Base-by-base conservation (phyloP, 2,329 filamentous ascomycete species). In the Coniosporium uncinatum region DNA sequence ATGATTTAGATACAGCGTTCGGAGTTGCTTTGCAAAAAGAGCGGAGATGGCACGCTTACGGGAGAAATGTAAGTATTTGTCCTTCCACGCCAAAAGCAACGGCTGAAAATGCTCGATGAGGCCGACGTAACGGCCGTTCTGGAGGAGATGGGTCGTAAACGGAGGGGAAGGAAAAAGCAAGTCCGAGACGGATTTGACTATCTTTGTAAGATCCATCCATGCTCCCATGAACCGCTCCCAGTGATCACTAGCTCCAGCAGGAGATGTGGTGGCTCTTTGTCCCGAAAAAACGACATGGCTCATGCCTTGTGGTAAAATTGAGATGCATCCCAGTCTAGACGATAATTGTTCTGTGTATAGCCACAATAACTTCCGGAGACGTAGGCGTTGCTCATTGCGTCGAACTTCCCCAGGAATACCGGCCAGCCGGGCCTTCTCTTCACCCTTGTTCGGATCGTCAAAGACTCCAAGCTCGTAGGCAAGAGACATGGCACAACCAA, bases 401-500 rank as follows among this genome's bases (percentile, higher is more conserved):
- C 87, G 79, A 22, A 88, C 81, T 52, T 90, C 90, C 0, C 76
- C 73, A 51, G 86, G 82, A 44, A 94, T 85, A n/a, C n/a, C n/a
- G 44, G 89, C 82, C 5, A 63, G 47, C 21, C 51, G 47, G 51
- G 43, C 42, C n/a, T 29, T 6, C 33, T 16, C 6, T 35, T 17
- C 14, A 11, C 18, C 14, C 8, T 35, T 35, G 14, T 35, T 61
- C 39, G 63, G 52, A 44, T 90, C 81, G 51, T 97, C 93, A 52
- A 97, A 98, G 2, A 98, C 88, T 11, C 93, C 93, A 22, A 98
- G 79, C 61, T 98, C 93, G 51, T 95, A 95, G 0, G 87, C 88
- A 29, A 97, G 71, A 1, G 89, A 86, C 70, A 91, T 86, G 14
- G 88, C 89, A 29, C 89, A 94, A 55, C 88, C 94, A 22, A 97